Conservation (phyloP, 352 stramenopile species). For the Phytophthora ohioensis region DNA sequence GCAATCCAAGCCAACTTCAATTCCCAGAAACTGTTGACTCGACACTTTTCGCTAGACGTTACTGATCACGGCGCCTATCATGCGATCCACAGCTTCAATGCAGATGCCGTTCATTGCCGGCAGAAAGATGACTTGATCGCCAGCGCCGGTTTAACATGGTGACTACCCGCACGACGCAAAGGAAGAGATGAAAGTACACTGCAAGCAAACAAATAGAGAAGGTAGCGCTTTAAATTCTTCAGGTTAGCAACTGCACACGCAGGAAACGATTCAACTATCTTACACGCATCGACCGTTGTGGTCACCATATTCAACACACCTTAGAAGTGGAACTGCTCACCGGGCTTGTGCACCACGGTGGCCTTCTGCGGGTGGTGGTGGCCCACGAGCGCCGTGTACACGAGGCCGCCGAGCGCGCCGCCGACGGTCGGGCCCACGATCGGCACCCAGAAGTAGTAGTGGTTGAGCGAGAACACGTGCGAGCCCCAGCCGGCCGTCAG, state of each 20-base stretch:
- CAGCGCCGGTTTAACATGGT: conserved; percentile 25
- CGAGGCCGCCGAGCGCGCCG: conserved; percentile 44
- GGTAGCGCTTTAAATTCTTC: conserved; percentile 27
- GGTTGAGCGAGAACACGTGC: conserved; percentile 51
- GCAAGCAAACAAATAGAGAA: conserved; percentile 4
- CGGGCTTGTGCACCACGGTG: conserved; percentile 26
- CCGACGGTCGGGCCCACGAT: conserved; percentile 55
- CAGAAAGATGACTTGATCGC: conserved; percentile 17
- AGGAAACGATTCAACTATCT: conserved; percentile 37
- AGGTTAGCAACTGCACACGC: conserved; percentile 30
- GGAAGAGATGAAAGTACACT: background rate
- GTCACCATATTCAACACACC: conserved; percentile 7
- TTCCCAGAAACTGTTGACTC: conserved; percentile 25
- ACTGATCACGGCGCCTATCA: background rate
- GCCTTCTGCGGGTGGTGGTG: conserved; percentile 58
- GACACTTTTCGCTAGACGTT: conserved; percentile 33
- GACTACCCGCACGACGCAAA: background rate
- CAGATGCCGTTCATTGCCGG: conserved; percentile 10
- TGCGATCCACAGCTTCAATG: conserved; percentile 14
- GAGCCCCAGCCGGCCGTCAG: conserved; percentile 52
- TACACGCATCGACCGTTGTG: conserved; percentile 17
- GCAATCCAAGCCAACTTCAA: conserved; percentile 21
- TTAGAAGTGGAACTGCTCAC: conserved; percentile 46
- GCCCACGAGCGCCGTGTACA: conserved; percentile 56
- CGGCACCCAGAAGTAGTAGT: conserved; percentile 69